Base-by-base conservation (phyloP, 2,329 filamentous ascomycete genomes). In the Leptographium flavum region DNA sequence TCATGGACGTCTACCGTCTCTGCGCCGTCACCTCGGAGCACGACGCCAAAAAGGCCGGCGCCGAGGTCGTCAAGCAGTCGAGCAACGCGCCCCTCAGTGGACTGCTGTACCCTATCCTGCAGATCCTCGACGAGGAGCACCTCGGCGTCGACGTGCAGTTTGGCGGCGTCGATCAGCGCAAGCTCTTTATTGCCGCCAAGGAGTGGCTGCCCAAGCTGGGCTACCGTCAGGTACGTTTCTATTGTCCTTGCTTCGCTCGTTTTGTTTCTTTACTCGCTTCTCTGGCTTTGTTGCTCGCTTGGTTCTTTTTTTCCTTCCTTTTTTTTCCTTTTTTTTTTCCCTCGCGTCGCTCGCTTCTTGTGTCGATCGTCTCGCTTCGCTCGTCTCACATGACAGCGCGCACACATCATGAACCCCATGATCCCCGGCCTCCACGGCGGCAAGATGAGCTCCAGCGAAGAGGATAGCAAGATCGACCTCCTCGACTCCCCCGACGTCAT, bases 31-130 rank as follows among this genome's bases (percentile, higher is more conserved):
- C 83, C 5, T 81, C 80, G 14, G 79, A 87, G 63, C 79, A 88
- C 58, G 80, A 92, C 57, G 86, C 87, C 15, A 86, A 87, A 64
- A 92, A 87, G 64, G 88, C 90, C 0, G 90, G 90, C 33, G 84
- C 87, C 2, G 92, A 96, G 63, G 78, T 96, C 8, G 90, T 98
- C 53, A 96, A 96, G 71, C 87, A 96, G 67, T 79, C 82, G 4
- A 74, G 76, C 46, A 87, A 90, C 56, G 77, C 82, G 10, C 75
- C 82, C 3, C 60, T 93, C 45, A 78, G 74, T 46, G 85, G 84
- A 1, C 70, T 90, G 13, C 73, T 90, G 50, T 93, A 93, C 68
- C 85, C 86, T 1, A 70, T 93, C 40, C 80, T 98, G 64, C 92
- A 96, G 64, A 84, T 84, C 1, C 68, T 96, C 39, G 90, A 96